phyloP scores from a whole-genome alignment of 2,329 filamentous ascomycete species.

The Nannizziopsis barbatae region DNA sequence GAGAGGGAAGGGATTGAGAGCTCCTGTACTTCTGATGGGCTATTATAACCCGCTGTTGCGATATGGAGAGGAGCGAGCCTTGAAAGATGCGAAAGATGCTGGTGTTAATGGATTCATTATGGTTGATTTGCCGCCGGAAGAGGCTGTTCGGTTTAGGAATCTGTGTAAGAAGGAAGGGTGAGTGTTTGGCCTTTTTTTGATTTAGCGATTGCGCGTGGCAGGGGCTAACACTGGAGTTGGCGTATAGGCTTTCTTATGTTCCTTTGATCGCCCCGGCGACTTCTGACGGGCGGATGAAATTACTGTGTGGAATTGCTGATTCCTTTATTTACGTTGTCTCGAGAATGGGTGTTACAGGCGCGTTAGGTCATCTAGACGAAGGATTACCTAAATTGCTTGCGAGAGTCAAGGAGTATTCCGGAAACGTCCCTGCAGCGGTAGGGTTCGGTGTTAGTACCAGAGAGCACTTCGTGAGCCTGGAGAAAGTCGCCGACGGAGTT shows the following conservation, averaged over 20 bases:
- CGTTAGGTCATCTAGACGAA: constrained; percentile 67
- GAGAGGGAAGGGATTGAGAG: constrained; percentile 61
- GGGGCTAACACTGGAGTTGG: neutral
- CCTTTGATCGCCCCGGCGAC: constrained; percentile 93
- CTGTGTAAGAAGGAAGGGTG: constrained; percentile 67
- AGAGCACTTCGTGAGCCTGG: constrained; percentile 82
- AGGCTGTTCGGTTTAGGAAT: constrained; percentile 83
- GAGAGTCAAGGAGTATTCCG: constrained; percentile 84
- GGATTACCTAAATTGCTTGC: constrained; percentile 70
- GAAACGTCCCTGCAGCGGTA: constrained; percentile 78
- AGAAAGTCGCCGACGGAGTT: constrained; percentile 77
- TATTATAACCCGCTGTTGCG: constrained; percentile 96
- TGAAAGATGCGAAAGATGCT: constrained; percentile 70
- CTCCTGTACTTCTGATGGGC: constrained; percentile 88
- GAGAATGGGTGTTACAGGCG: constrained; percentile 91
- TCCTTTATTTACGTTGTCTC: constrained; percentile 99
- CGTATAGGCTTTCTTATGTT: constrained; percentile 72
- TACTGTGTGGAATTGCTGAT: constrained; percentile 91
- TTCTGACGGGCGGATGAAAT: constrained; percentile 83
- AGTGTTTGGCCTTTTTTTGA: constrained; percentile 23
- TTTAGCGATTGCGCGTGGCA: neutral
- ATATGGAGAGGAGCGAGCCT: constrained; percentile 83
- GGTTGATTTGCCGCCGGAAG: constrained; percentile 89
- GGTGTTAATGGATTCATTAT: constrained; percentile 95
- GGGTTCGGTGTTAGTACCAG: constrained; percentile 93